A percentile compares a stretch with the other conserved stretches of the same genome.
phyloP scores from a whole-genome alignment of 192 early-diverging fungal genomes.

The Diversispora epigaea region DNA sequence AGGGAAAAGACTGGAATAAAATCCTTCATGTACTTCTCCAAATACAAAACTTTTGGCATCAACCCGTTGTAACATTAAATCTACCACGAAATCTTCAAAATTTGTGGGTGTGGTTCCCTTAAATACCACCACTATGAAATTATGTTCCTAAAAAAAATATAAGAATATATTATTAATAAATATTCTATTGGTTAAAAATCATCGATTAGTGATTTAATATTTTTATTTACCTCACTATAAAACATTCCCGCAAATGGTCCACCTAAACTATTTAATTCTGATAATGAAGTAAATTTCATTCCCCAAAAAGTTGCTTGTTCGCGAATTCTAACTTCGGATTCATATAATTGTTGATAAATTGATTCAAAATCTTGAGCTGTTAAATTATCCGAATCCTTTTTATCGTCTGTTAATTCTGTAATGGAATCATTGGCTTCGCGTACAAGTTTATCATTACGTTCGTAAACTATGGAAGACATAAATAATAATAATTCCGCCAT shows the following conservation, averaged over 20 bases:
- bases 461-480: constrained; percentile 49
- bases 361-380: neutral
- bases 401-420: constrained; percentile 16
- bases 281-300: constrained; percentile 44
- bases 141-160: constrained; percentile 32
- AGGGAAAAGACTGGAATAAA: constrained; percentile 53
- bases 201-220: neutral
- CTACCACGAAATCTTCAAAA: constrained; percentile 51
- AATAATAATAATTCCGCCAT: constrained; percentile 44
- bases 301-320: constrained; percentile 30
- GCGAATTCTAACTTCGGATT: constrained; percentile 41
- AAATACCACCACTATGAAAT: constrained; percentile 47
- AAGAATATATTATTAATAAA: neutral
- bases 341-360: constrained; percentile 35
- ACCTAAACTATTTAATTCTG: constrained; percentile 50
- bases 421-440: constrained; percentile 38
- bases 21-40: constrained; percentile 54
- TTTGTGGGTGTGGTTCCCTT: constrained; percentile 55
- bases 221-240: constrained; percentile 28
- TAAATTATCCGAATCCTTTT: neutral
- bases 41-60: constrained; percentile 51
- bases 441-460: constrained; percentile 47
- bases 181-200: neutral
- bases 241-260: constrained; percentile 54
- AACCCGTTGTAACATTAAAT: constrained; percentile 49